Evolutionary conservation across 768 basidiomycete species (phyloP).

Genomic region (Lentinus brumalis): DNA sequence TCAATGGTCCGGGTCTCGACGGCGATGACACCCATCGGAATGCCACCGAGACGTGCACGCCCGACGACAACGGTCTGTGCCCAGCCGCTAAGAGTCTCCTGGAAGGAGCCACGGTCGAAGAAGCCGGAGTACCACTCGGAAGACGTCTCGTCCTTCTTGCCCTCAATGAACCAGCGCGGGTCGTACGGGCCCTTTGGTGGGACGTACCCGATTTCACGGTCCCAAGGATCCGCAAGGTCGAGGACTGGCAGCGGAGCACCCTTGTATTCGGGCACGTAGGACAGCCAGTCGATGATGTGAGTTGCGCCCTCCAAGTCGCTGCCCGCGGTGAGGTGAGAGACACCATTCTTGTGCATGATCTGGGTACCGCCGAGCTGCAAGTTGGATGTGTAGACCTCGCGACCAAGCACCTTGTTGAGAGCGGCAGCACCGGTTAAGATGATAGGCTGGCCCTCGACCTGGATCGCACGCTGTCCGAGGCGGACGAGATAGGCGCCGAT

Average conservation of each 20-base stretch:
- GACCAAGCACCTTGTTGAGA: constrained; percentile 97
- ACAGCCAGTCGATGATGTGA: constrained; percentile 92
- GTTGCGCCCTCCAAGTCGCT: constrained; percentile 96
- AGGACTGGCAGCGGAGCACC: constrained; percentile 81
- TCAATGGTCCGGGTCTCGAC: constrained; percentile 98
- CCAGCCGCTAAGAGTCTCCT: constrained; percentile 98
- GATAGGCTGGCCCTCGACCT: constrained; percentile 99
- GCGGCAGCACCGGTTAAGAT: constrained; percentile 97
- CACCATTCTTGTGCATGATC: constrained; percentile 99
- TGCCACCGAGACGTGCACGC: constrained; percentile 93
- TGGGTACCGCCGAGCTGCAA: constrained; percentile 99
- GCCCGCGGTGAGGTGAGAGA: constrained; percentile 92
- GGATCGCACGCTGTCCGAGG: constrained; percentile 95
- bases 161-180: constrained; percentile 97
- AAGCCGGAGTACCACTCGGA: constrained; percentile 85
- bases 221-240: constrained; percentile 77
- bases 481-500: constrained; percentile 99
- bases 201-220: constrained; percentile 86
- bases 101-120: constrained; percentile 97
- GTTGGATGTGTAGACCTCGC: constrained; percentile 98
- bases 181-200: constrained; percentile 96
- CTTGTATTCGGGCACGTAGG: constrained; percentile 87
- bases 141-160: constrained; percentile 83
- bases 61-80: constrained; percentile 98
- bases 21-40: constrained; percentile 97